Evolutionary conservation across 1,284 basidiomycete genomes (phyloP), one percentile per base, ranked within the genome.

Genomic region (Puccinia novopanici): DNA sequence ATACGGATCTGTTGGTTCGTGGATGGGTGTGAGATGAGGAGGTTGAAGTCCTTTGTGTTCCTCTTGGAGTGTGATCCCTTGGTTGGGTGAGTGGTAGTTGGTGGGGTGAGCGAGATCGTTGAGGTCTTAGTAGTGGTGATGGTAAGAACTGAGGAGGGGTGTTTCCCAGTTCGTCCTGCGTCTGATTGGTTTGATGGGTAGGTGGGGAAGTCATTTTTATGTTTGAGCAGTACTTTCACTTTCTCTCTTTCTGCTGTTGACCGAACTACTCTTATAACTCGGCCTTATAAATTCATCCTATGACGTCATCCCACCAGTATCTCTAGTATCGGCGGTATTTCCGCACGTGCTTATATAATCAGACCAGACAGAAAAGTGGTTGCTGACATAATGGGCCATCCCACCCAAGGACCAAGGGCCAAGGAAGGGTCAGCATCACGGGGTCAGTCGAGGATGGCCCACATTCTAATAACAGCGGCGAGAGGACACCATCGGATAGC

Each of bases 11-110:
- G 27, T 48, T 4, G 22, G n/a, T n/a, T 52, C 68, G 50, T 30
- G 1, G 70, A 55, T 55, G 45, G 27, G 27, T 52, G n/a, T 55
- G n/a, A 12, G 70, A 6, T 1, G 42, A 55, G 6, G 70, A 30
- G 48, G 27, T n/a, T 48, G 67, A 19, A 9, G 3, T 68, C 27
- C 65, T 54, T n/a, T 52, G 30, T 4, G 4, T 10, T 2, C 68
- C 68, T 34, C 45, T 71, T 37, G 68, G 68, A 4, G 68, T 71
- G 52, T 45, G 48, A 22, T 71, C 68, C 27, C 68, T 71, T 12
- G 34, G 57, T 15, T 61, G 57, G 3, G 24, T n/a, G n/a, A n/a
- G n/a, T n/a, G n/a, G n/a, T n/a, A n/a, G 17, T 5, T 30, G 55
- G 17, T 57, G 55, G 5, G 57, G 57, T 34, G 57, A 61, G 10